Conservation (phyloP, 2,329 filamentous ascomycete species). For the Sporothrix globosa region DNA sequence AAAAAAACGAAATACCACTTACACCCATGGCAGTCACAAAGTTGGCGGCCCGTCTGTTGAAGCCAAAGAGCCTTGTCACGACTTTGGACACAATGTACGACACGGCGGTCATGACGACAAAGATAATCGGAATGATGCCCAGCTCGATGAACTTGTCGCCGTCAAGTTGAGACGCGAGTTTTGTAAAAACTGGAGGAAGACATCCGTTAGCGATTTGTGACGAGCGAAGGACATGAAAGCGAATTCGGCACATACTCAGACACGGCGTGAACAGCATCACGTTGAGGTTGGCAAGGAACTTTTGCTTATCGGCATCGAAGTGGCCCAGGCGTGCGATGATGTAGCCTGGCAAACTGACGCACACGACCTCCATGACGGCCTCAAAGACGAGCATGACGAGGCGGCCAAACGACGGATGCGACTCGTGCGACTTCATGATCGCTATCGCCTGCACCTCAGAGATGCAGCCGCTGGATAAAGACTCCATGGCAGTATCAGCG, state of each 20-base stretch:
- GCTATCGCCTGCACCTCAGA: slow-evolving; percentile 43
- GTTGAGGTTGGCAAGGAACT: slow-evolving; percentile 95
- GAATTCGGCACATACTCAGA: slow-evolving; percentile 66
- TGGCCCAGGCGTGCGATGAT: slow-evolving; percentile 86
- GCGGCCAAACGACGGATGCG: slow-evolving; percentile 68
- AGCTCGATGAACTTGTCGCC: slow-evolving; percentile 88
- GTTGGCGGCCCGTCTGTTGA: slow-evolving; percentile 84
- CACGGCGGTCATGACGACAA: slow-evolving; percentile 81
- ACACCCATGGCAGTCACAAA: slow-evolving; percentile 94
- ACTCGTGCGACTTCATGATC: slow-evolving; percentile 49
- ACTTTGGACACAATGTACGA: slow-evolving; percentile 76
- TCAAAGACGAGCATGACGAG: slow-evolving; percentile 86
- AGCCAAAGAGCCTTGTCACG: slow-evolving; percentile 75
- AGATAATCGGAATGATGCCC: slow-evolving; percentile 93
- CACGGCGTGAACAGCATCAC: slow-evolving; percentile 96
- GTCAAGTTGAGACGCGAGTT: slow-evolving; percentile 90
- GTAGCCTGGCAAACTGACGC: slow-evolving; percentile 91
- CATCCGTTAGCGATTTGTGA: not conserved
- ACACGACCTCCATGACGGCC: slow-evolving; percentile 92
- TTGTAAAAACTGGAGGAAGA: slow-evolving; percentile 78
- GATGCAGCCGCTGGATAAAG: slow-evolving; percentile 29
- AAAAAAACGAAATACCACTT: slow-evolving; percentile 27
- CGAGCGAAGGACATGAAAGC: not conserved
- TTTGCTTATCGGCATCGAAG: slow-evolving; percentile 94
- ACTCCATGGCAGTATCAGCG: slow-evolving; percentile 22